Conservation (phyloP, 2,329 filamentous ascomycete species). For the Diaporthe velutina region DNA sequence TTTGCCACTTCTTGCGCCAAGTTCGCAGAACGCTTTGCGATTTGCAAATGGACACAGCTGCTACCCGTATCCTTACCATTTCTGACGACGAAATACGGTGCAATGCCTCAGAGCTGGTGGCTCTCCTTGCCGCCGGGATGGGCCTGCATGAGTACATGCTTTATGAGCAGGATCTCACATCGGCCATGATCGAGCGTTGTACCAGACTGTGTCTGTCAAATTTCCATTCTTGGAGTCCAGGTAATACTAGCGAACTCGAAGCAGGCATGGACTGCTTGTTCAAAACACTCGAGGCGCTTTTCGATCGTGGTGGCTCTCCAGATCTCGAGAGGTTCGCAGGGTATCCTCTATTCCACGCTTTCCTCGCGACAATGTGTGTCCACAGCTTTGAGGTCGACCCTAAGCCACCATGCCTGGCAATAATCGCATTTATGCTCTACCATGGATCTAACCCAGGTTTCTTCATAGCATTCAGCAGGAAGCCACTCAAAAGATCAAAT, state of each 20-base stretch:
- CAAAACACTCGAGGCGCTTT: neutral
- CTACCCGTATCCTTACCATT: neutral
- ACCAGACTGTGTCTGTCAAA: neutral
- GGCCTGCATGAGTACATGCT: slow-evolving; percentile 1
- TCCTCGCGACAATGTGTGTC: neutral
- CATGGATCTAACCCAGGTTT: neutral
- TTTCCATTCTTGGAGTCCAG: neutral
- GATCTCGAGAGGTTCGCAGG: neutral
- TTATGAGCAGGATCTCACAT: neutral
- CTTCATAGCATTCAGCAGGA: neutral
- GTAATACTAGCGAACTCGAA: neutral
- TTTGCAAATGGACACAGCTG: neutral
- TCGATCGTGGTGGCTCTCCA: slow-evolving; percentile 4
- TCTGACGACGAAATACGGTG: neutral
- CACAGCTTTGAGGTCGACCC: neutral
- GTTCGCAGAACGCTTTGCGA: neutral
- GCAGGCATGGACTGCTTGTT: neutral
- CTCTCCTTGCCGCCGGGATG: neutral
- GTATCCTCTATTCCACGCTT: neutral
- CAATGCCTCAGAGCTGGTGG: neutral
- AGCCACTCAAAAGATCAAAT: neutral
- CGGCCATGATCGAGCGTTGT: neutral
- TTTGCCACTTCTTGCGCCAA: neutral
- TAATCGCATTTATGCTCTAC: slow-evolving; percentile 6
- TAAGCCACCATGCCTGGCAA: neutral